phyloP scores from a whole-genome alignment of 2,329 filamentous ascomycete species.

The Aspergillus quadricinctus region DNA sequence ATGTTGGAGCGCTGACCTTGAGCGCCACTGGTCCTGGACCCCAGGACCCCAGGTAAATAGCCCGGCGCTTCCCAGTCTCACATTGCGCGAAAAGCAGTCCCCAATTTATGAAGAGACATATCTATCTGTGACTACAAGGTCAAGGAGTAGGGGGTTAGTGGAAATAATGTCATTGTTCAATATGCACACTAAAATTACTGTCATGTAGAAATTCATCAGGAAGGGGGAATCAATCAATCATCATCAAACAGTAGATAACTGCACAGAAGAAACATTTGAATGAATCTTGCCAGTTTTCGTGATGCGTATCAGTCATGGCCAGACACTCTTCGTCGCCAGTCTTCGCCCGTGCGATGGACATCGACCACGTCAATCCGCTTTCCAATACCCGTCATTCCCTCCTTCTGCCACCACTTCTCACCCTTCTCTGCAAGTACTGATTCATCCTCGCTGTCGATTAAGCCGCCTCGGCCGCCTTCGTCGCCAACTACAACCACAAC shows the following conservation, averaged over 20 bases:
- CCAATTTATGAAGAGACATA: not conserved
- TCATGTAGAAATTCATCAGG: not conserved
- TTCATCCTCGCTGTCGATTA: slow-evolving; percentile 72
- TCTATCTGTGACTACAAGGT: not conserved
- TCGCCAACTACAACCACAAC: slow-evolving; percentile 56
- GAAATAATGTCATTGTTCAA: not conserved
- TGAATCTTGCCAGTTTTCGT: slow-evolving; percentile 5
- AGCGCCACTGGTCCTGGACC: not conserved
- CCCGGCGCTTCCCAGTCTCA: not conserved
- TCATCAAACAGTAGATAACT: not conserved
- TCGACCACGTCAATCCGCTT: slow-evolving; percentile 88
- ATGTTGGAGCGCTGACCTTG: not conserved
- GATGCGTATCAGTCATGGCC: slow-evolving; percentile 47
- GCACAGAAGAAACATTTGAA: not conserved
- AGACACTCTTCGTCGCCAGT: slow-evolving; percentile 77
- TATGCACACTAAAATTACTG: not conserved
- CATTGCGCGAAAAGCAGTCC: not conserved
- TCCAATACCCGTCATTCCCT: slow-evolving; percentile 78
- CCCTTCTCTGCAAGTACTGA: slow-evolving; percentile 33
- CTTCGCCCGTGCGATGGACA: slow-evolving; percentile 72
- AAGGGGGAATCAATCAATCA: not conserved
- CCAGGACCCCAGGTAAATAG: not conserved
- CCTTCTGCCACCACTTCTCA: slow-evolving; percentile 58
- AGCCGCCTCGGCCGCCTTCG: slow-evolving; percentile 61
- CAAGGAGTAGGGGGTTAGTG: not conserved